Base-by-base conservation (phyloP, 257 asterid genomes). In the Plectranthus barbatus region DNA sequence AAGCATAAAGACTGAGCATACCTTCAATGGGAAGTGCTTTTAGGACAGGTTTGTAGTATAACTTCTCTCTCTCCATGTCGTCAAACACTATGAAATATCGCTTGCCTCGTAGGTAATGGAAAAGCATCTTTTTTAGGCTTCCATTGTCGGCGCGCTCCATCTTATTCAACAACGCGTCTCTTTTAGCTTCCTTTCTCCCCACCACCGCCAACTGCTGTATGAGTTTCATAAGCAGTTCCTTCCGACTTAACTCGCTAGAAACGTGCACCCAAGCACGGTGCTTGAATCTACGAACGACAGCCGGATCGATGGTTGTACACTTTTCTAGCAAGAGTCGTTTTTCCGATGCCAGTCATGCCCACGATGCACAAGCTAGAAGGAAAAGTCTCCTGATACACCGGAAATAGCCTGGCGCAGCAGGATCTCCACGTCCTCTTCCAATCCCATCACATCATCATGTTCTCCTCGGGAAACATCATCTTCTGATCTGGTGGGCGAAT, bases 261-360 rank as follows among this genome's bases (percentile, higher is more conserved):
- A 66, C 69, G 34, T 4, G 12, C 21, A 72, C 57, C 68, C 77
- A 72, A 33, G 59, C 72, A 26, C 72, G 64, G 20, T n/a, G 4
- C 3, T 59, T 64, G 51, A 66, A 66, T 13, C 21, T n/a, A n/a
- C n/a, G n/a, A n/a, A n/a, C 45, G 1, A 1, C 18, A 41, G 33
- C 20, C 19, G 58, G 42, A 2, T 5, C 48, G 0, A 12, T 59
- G 47, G 60, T 52, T 59, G 50, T 41, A 72, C 5, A 66, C 60
- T 41, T 17, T 15, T n/a, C 48, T 57, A 13, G 72, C 76, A 0
- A 72, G 68, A 17, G 72, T 65, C 7, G 63, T 24, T 48, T 66
- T 66, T 3, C 71, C 71, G 10, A 41, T 54, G 0, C 71, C 71
- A 0, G 34, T 62, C 70, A 72, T 26, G 5, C 76, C 41, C 41